Base-by-base conservation (phyloP, 1,284 basidiomycete species). In the Sporisorium scitamineum region DNA sequence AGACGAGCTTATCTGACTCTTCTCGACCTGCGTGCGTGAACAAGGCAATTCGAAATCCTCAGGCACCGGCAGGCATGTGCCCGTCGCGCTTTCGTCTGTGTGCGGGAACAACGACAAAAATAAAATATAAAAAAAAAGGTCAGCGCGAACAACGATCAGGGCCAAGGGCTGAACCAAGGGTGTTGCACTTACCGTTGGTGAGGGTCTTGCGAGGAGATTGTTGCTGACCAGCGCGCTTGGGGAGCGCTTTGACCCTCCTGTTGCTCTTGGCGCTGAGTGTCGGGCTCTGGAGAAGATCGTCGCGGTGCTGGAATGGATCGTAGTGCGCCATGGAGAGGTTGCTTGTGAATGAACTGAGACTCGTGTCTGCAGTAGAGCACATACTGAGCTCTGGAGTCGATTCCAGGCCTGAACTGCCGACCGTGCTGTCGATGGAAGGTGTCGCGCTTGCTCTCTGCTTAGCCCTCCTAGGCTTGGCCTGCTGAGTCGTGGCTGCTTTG, bases 321-420 rank as follows among this genome's bases (percentile, higher is more conserved):
- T 62, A 66, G 14, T 55, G 63, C 11, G n/a, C 3, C 20, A 71
- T 50, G 39, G 69, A 71, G 22, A 55, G 27, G 22, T 52, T 62
- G 59, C 63, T 62, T 26, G 20, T 44, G 32, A 59, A 41, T 0
- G 69, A 62, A 22, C 58, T 65, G 55, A 59, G 65, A 27, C 62
- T 66, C 22, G 62, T 71, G 31, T 71, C 62, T 6, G 69, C 52
- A 9, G 69, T 71, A 1, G 69, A 71, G 34, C 69, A 71, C 59
- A 66, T 62, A 60, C 69, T 71, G 45, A 66, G 69, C 52, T 71
- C 69, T 5, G 69, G 63, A 16, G 59, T 71, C 10, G 63, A 71
- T 22, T 66, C 63, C n/a, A 55, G 20, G 8, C 22, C 44, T 3
- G 58, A 48, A 10, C 20, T 31, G 22, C 20, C 44, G 3, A 5